Conservation (phyloP, 305 asterid species). For the Plantago coronopus region DNA sequence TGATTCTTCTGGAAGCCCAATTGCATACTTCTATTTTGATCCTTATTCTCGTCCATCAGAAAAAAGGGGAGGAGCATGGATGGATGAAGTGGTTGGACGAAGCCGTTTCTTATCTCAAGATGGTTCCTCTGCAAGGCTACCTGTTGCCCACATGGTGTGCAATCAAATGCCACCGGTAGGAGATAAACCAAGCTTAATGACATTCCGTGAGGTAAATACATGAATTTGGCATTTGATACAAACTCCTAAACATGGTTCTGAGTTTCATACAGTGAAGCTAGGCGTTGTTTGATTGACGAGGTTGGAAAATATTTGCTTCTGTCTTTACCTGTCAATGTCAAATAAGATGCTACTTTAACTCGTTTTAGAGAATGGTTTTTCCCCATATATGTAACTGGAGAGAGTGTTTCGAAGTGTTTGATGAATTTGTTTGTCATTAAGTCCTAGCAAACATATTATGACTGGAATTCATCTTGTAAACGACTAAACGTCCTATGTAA, state of each 20-base stretch:
- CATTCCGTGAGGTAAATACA: slow-evolving; percentile 81
- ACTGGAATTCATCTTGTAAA: too few species aligned
- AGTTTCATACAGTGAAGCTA: not conserved
- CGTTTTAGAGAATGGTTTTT: too few species aligned
- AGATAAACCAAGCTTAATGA: slow-evolving; percentile 97
- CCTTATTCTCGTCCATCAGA: slow-evolving; percentile 99
- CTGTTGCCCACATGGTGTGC: slow-evolving; percentile 98
- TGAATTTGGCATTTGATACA: slow-evolving; percentile 5
- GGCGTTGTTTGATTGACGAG: too few species aligned
- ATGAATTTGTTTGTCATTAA: too few species aligned
- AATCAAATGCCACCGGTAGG: slow-evolving; percentile 99
- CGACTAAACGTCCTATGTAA: too few species aligned
- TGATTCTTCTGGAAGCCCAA: slow-evolving; percentile 71
- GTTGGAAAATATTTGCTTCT: too few species aligned
- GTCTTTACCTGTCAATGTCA: too few species aligned
- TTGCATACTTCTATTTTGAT: slow-evolving; percentile 89
- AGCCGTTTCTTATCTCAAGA: slow-evolving; percentile 81
- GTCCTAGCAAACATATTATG: too few species aligned
- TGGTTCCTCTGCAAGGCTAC: slow-evolving; percentile 81
- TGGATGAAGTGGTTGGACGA: slow-evolving; percentile 92
- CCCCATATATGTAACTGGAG: too few species aligned
- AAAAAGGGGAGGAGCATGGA: slow-evolving; percentile 98
- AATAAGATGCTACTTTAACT: too few species aligned
- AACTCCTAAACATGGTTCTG: slow-evolving; percentile 13
- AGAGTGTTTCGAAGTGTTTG: too few species aligned